These are phyloP conservation scores for Epichloe bromicola DNA, from an alignment of 2,329 filamentous ascomycete genomes.

Conservation along the genomic window DNA sequence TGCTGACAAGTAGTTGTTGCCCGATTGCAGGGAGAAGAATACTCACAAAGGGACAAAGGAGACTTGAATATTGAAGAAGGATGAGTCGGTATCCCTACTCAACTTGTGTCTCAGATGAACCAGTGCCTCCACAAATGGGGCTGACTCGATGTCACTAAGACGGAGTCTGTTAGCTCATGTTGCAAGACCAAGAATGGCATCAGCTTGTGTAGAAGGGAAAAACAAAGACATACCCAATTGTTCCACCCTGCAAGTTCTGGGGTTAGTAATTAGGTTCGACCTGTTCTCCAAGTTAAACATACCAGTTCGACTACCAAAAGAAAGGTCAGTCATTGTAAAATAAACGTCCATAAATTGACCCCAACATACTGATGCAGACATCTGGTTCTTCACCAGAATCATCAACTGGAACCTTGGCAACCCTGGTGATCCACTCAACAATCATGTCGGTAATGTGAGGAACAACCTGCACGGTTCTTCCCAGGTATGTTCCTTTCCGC, in stretches of 20 bases:
- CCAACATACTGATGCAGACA: conserved; percentile 68
- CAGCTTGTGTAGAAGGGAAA: not conserved
- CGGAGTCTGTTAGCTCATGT: not conserved
- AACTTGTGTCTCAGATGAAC: conserved; percentile 61
- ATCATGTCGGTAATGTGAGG: conserved; percentile 87
- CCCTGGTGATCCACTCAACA: conserved; percentile 82
- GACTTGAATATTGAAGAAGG: conserved; percentile 83
- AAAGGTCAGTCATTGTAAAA: conserved; percentile 9
- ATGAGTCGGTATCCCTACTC: conserved; percentile 43
- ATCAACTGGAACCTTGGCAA: conserved; percentile 76
- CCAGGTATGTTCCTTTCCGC: conserved; percentile 64
- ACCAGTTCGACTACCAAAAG: conserved; percentile 21
- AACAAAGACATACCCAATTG: conserved; percentile 29
- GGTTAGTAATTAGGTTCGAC: not conserved
- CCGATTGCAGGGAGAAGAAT: not conserved
- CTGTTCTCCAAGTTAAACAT: conserved; percentile 7
- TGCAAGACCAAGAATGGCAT: not conserved
- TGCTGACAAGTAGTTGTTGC: not conserved
- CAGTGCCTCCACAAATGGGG: conserved; percentile 79
- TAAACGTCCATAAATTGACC: not conserved
- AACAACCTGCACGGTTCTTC: conserved; percentile 80
- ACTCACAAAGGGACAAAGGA: conserved; percentile 60
- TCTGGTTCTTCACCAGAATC: conserved; percentile 73
- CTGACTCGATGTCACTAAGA: conserved; percentile 61
- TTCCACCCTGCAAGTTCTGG: conserved; percentile 38